Evolutionary conservation across 179 eudicot species (phyloP).

Genomic region (Drosera spatulata): DNA sequence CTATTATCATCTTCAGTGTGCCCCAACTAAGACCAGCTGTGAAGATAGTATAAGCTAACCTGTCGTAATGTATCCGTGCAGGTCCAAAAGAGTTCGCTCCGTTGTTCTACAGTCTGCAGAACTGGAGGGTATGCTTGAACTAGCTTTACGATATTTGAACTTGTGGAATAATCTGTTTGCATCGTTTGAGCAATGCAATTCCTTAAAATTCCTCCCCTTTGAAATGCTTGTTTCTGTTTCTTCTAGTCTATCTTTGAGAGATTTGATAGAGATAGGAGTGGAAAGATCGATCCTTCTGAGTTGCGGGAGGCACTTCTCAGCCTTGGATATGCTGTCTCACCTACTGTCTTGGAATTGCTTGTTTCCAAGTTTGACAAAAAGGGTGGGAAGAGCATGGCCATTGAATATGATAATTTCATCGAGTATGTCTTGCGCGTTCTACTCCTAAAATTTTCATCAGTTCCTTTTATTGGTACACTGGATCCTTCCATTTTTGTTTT

Average conservation of each 20-base stretch:
- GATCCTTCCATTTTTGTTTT: neutral
- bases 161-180: neutral
- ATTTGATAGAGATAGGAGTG: constrained; percentile 16
- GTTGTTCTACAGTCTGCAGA: constrained; percentile 77
- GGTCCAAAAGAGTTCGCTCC: constrained; percentile 92
- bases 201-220: neutral
- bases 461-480: neutral
- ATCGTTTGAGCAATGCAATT: neutral
- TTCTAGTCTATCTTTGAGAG: constrained; percentile 69
- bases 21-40: too few relatives aligned
- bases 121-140: constrained; percentile 75
- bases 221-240: neutral
- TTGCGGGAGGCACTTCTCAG: constrained; percentile 79
- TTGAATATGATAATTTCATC: constrained; percentile 93
- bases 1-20: too few relatives aligned
- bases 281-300: constrained; percentile 69
- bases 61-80: constrained; percentile 16
- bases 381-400: constrained; percentile 72
- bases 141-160: neutral
- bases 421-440: constrained; percentile 40
- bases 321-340: constrained; percentile 84
- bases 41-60: too few relatives aligned
- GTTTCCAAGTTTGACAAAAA: constrained; percentile 84
- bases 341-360: constrained; percentile 63
- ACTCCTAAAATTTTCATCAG: neutral